These are phyloP conservation scores for Malassezia restricta DNA, from an alignment of 1,284 basidiomycete species.

Conservation along the genomic window DNA sequence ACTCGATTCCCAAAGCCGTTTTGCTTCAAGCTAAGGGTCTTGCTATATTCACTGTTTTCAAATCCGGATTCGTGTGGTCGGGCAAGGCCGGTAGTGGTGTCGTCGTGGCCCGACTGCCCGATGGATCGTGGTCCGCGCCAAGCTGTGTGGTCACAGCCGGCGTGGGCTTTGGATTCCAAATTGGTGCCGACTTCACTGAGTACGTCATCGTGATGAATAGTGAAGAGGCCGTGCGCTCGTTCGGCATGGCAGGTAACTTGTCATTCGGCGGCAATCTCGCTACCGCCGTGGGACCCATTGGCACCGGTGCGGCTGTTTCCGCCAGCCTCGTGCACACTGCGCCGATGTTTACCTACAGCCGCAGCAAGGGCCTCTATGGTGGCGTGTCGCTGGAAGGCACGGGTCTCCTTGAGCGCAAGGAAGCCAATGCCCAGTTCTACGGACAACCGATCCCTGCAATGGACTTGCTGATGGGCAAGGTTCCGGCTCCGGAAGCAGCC, in stretches of 20 bases:
- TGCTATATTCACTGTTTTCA: slow-evolving; percentile 84
- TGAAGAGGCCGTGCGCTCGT: slow-evolving; percentile 86
- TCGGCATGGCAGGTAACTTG: slow-evolving; percentile 86
- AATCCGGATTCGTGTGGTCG: slow-evolving; percentile 78
- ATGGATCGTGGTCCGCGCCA: slow-evolving; percentile 93
- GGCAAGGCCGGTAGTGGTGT: slow-evolving; percentile 89
- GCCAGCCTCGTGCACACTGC: slow-evolving; percentile 78
- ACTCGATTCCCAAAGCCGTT: slow-evolving; percentile 87
- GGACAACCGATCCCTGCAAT: slow-evolving; percentile 76
- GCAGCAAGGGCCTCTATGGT: slow-evolving; percentile 72
- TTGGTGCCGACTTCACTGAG: slow-evolving; percentile 55
- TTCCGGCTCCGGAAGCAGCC: slow-evolving; percentile 91
- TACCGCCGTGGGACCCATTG: slow-evolving; percentile 57
- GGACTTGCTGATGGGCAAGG: slow-evolving; percentile 79
- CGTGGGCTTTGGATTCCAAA: slow-evolving; percentile 85
- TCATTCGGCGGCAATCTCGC: slow-evolving; percentile 62
- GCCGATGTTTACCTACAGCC: slow-evolving; percentile 93
- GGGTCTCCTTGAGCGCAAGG: slow-evolving; percentile 82
- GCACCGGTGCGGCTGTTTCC: slow-evolving; percentile 82
- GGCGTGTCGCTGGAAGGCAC: slow-evolving; percentile 91
- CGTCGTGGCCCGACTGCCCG: slow-evolving; percentile 82
- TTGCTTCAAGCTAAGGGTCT: slow-evolving; percentile 69
- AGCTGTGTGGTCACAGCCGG: slow-evolving; percentile 88
- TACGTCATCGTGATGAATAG: slow-evolving; percentile 81
- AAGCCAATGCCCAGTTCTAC: slow-evolving; percentile 67